A percentile compares a stretch with the other conserved stretches of the same genome.
phyloP scores from a whole-genome alignment of 129 eudicot genomes.

The Chrysanthemum lavandulifolium region DNA sequence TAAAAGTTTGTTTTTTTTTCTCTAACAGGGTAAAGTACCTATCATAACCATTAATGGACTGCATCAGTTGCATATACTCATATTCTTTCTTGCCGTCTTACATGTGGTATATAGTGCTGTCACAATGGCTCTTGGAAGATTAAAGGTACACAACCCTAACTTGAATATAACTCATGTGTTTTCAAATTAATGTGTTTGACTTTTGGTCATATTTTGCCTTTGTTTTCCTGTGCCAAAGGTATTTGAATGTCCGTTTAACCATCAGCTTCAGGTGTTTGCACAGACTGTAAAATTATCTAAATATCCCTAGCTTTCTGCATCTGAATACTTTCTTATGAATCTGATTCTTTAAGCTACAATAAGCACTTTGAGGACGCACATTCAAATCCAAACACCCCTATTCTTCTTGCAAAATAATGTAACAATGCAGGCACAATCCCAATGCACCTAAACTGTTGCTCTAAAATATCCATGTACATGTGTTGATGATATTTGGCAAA shows the following conservation, averaged over 20 bases:
- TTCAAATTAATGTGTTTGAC: background rate
- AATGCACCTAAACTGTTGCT: background rate
- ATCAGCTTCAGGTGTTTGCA: background rate
- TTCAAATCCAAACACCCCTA: background rate
- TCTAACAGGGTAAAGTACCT: slow-evolving; percentile 49
- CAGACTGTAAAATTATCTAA: background rate
- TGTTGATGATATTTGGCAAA: slow-evolving; percentile 5
- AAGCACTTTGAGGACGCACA: background rate
- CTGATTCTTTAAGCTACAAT: background rate
- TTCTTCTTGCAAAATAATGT: background rate
- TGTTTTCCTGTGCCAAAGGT: background rate
- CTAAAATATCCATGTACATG: background rate
- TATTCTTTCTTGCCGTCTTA: slow-evolving; percentile 77
- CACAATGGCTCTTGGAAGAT: slow-evolving; percentile 88
- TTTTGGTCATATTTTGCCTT: background rate
- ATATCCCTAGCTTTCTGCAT: background rate
- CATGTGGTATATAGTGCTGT: slow-evolving; percentile 77
- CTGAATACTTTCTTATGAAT: background rate
- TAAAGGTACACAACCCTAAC: slow-evolving; percentile 49
- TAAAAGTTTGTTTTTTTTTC: slow-evolving; percentile 2
- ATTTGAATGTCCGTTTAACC: background rate
- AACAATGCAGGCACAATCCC: background rate
- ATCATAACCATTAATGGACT: slow-evolving; percentile 65
- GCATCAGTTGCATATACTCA: slow-evolving; percentile 90
- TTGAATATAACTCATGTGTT: too few relatives aligned